Conservation (phyloP, 2,329 filamentous ascomycete genomes). For the Trichoderma citrinoviride region DNA sequence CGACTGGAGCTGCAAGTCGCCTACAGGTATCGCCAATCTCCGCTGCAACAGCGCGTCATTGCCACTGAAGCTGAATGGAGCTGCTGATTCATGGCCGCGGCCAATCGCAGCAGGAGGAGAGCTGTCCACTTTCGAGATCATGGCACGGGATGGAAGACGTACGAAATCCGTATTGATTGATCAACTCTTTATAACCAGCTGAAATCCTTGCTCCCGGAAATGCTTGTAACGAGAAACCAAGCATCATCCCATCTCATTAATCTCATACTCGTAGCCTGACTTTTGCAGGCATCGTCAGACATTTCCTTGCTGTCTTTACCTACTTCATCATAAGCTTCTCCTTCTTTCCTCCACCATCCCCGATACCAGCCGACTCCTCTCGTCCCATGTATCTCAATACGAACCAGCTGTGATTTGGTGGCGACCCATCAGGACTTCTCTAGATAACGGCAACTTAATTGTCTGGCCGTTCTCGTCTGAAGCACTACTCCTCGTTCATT, state of each 20-base stretch:
- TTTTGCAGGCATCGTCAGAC: neutral
- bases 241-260: slow-evolving; percentile 7
- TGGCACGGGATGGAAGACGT: neutral
- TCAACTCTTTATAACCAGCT: neutral
- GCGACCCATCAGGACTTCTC: slow-evolving; percentile 12
- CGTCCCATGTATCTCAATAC: neutral
- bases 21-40: slow-evolving; percentile 15
- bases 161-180: neutral
- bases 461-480: neutral
- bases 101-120: neutral
- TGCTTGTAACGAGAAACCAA: neutral
- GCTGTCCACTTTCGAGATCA: neutral
- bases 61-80: neutral
- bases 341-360: neutral
- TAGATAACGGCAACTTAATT: neutral
- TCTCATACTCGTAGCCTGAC: slow-evolving; percentile 4
- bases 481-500: neutral
- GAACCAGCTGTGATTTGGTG: neutral
- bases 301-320: neutral
- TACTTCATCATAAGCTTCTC: neutral
- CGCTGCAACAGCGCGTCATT: neutral
- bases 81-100: slow-evolving; percentile 1
- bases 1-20: slow-evolving; percentile 1
- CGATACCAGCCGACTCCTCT: neutral
- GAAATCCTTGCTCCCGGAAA: neutral